Conservation (phyloP, 2,329 filamentous ascomycete species). For the Colletotrichum tanaceti region DNA sequence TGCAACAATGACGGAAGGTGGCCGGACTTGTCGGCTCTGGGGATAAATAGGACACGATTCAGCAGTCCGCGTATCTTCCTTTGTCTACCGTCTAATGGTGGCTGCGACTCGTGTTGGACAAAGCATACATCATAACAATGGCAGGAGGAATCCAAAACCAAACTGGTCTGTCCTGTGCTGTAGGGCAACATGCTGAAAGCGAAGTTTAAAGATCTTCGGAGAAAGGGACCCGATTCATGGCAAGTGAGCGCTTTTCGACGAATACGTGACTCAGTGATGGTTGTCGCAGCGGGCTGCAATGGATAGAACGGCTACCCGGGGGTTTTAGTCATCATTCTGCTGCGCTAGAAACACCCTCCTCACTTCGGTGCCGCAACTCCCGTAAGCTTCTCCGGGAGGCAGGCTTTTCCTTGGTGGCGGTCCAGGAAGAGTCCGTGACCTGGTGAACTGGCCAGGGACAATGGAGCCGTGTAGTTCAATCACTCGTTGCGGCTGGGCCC, state of each 20-base stretch:
- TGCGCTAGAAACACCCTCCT: no score
- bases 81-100: background rate
- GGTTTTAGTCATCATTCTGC: no score
- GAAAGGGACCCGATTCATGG: slow-evolving; percentile 17
- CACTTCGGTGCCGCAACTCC: background rate
- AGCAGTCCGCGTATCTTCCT: background rate
- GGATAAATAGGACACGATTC: slow-evolving; percentile 11
- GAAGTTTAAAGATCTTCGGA: background rate
- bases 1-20: slow-evolving; percentile 14
- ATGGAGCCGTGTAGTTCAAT: background rate
- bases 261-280: slow-evolving; percentile 10
- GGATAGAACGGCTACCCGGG: slow-evolving; percentile 17
- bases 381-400: background rate
- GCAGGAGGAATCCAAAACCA: background rate
- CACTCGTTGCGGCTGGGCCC: background rate
- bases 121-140: background rate
- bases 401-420: slow-evolving; percentile 13
- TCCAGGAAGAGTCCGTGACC: background rate
- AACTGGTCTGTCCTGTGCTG: background rate
- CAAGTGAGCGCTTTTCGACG: slow-evolving; percentile 25
- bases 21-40: slow-evolving; percentile 9
- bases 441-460: background rate
- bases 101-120: background rate
- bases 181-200: background rate
- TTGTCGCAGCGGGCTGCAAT: background rate